Percentiles rank a stretch among this genome's conserved stretches.
phyloP scores from a whole-genome alignment of 1,284 basidiomycete genomes.

The Cystobasidium sp. region DNA sequence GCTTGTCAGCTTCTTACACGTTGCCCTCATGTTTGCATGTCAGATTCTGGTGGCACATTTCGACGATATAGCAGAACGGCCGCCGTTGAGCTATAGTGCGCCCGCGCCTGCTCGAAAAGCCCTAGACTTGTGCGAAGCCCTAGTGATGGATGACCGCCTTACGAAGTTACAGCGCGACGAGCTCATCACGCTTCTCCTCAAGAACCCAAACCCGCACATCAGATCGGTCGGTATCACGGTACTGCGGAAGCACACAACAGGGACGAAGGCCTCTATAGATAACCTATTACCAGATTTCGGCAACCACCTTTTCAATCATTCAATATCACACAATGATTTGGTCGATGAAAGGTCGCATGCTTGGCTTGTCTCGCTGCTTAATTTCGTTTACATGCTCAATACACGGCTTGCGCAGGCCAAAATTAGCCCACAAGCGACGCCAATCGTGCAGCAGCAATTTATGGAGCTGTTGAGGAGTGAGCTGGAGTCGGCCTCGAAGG shows the following conservation, averaged over 20 bases:
- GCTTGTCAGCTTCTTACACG: too few species aligned
- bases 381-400: conserved; percentile 8
- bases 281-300: background rate
- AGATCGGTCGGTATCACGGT: background rate
- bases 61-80: background rate
- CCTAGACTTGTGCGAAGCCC: background rate
- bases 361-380: background rate
- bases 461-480: background rate
- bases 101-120: background rate
- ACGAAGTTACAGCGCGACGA: background rate
- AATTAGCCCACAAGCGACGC: background rate
- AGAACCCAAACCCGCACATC: background rate
- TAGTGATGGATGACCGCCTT: background rate
- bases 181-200: conserved; percentile 1
- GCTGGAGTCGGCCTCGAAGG: background rate
- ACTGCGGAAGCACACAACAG: background rate
- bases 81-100: background rate
- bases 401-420: background rate
- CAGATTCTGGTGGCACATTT: background rate
- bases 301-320: background rate
- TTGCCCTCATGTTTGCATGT: background rate
- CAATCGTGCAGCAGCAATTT: background rate
- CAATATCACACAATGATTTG: background rate
- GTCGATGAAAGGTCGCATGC: background rate
- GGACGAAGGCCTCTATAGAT: background rate